Conservation (phyloP, 805 yeast genomes). For the Yarrowia deformans region DNA sequence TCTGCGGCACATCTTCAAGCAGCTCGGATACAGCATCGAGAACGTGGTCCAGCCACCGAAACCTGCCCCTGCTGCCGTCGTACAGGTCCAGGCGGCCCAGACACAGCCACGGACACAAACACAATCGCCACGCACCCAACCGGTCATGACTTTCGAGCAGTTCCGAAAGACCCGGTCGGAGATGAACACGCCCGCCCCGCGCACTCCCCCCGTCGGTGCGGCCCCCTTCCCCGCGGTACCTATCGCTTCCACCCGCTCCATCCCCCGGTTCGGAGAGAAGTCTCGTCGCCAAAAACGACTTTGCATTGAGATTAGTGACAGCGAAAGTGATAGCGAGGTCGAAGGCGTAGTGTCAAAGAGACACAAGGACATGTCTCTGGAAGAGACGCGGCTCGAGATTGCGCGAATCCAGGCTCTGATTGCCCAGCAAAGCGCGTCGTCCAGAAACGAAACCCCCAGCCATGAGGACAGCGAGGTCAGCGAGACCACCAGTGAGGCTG, state of each 20-base stretch:
- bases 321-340: conserved; percentile 8
- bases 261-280: conserved; percentile 17
- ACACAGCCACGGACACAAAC: neutral
- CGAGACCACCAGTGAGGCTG: neutral
- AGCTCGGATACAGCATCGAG: conserved; percentile 26
- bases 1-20: conserved; percentile 5
- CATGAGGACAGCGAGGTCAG: conserved; percentile 10
- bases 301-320: conserved; percentile 25
- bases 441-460: conserved; percentile 16
- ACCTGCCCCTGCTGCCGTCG: neutral
- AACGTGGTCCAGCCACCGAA: neutral
- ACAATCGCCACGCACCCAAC: neutral
- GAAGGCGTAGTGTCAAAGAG: conserved; percentile 7
- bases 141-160: conserved; percentile 18
- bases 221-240: neutral
- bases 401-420: conserved; percentile 37
- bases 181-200: neutral
- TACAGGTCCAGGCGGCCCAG: neutral
- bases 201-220: neutral
- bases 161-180: conserved; percentile 7
- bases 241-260: neutral
- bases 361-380: conserved; percentile 31
- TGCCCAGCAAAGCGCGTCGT: conserved; percentile 20
- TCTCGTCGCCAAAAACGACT: conserved; percentile 33
- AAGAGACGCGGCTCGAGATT: conserved; percentile 35